Percentiles rank a stretch among this genome's conserved stretches.
Conservation (phyloP, 768 basidiomycete genomes). For the Chalciporus piperatus region DNA sequence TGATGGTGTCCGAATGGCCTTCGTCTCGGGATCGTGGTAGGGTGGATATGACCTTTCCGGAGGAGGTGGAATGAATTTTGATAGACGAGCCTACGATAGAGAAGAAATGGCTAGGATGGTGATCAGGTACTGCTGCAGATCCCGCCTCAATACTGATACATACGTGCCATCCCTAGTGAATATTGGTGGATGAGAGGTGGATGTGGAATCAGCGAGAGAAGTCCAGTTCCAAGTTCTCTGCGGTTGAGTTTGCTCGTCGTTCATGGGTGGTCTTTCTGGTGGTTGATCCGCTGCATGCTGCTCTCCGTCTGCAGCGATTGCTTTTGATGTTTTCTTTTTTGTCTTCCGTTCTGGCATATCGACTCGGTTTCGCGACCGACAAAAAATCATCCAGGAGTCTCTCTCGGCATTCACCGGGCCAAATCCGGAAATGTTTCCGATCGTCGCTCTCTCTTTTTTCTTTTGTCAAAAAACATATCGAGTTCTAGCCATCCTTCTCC, state of each 20-base stretch:
- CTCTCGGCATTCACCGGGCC: conserved; percentile 21
- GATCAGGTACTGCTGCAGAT: conserved; percentile 14
- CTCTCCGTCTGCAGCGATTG: conserved; percentile 15
- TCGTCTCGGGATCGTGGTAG: conserved; percentile 53
- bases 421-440: conserved; percentile 11
- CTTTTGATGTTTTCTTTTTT: conserved; percentile 47
- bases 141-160: conserved; percentile 15
- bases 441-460: not conserved
- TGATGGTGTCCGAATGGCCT: conserved; percentile 53
- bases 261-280: conserved; percentile 2
- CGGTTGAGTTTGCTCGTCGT: conserved; percentile 1
- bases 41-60: conserved; percentile 79
- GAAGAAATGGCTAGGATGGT: conserved; percentile 75
- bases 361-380: conserved; percentile 7
- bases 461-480: too few species aligned
- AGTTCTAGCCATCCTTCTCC: too few species aligned
- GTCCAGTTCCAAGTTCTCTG: conserved; percentile 54
- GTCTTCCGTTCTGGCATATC: conserved; percentile 40
- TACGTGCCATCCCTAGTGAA: conserved; percentile 91
- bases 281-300: conserved; percentile 20
- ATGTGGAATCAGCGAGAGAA: conserved; percentile 64
- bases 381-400: conserved; percentile 26
- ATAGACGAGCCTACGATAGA: conserved; percentile 77
- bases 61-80: conserved; percentile 79
- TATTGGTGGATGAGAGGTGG: conserved; percentile 64